These are phyloP conservation scores for Arctostaphylos glauca DNA, from an alignment of 148 eudicot genomes.

Conservation along the genomic window DNA sequence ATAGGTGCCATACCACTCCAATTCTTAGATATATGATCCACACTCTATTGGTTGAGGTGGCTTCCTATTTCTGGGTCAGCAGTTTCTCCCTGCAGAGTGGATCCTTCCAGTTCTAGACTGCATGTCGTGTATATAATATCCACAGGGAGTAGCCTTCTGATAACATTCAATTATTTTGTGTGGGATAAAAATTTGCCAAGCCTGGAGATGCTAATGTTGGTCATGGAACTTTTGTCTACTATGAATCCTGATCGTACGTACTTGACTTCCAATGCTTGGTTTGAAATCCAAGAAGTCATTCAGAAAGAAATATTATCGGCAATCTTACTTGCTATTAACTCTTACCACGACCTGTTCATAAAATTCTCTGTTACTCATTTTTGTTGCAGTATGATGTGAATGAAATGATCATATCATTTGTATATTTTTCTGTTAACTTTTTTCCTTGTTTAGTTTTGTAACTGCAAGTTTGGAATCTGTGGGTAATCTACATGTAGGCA, in stretches of 20 bases:
- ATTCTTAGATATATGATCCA: not conserved
- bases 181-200: not conserved
- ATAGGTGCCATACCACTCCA: not conserved
- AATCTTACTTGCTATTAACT: not conserved
- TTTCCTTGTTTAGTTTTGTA: not conserved
- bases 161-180: not conserved
- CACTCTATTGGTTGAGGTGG: not conserved
- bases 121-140: not conserved
- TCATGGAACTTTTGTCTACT: not conserved
- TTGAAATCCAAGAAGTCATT: not conserved
- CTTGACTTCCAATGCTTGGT: not conserved
- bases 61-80: not conserved
- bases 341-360: not conserved
- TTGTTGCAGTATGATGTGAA: not conserved
- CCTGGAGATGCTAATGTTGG: not conserved
- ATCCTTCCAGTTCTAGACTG: not conserved
- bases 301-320: not conserved
- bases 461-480: not conserved
- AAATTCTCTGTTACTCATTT: not conserved
- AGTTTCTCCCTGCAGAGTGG: not conserved
- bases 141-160: not conserved
- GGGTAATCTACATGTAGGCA: not conserved
- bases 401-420: not conserved
- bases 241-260: not conserved
- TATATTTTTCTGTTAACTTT: not conserved